Evolutionary conservation across 345 rosid species (phyloP).

Genomic region (Zanthoxylum bungeanum): DNA sequence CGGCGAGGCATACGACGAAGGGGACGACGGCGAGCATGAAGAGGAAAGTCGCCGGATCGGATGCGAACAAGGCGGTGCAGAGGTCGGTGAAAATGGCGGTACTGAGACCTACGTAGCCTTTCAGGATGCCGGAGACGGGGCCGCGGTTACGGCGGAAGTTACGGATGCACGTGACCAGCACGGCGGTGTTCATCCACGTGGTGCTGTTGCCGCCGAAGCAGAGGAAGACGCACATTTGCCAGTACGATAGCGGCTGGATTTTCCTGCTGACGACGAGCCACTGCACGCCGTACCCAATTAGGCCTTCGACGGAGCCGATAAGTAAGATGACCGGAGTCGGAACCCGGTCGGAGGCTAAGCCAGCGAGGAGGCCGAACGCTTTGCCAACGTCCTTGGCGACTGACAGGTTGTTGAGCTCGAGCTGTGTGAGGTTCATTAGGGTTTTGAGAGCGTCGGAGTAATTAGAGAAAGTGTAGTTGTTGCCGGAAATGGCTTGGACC

Average conservation of each 20-base stretch:
- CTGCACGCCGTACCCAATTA: slow-evolving; percentile 90
- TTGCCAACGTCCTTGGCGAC: slow-evolving; percentile 94
- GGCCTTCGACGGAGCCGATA: slow-evolving; percentile 80
- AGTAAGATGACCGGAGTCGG: slow-evolving; percentile 67
- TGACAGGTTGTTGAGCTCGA: slow-evolving; percentile 73
- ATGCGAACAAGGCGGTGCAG: slow-evolving; percentile 72
- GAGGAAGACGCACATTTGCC: slow-evolving; percentile 86
- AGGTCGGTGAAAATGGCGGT: slow-evolving; percentile 94
- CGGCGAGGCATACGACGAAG: slow-evolving; percentile 70
- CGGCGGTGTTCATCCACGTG: slow-evolving; percentile 99
- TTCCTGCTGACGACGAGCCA: slow-evolving; percentile 83
- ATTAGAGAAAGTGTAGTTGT: slow-evolving; percentile 90
- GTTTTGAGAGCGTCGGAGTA: slow-evolving; percentile 83
- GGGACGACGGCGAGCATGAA: slow-evolving; percentile 71
- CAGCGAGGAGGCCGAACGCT: slow-evolving; percentile 92
- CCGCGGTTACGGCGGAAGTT: slow-evolving; percentile 90
- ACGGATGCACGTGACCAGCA: slow-evolving; percentile 81
- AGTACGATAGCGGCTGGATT: slow-evolving; percentile 66
- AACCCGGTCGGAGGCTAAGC: slow-evolving; percentile 78
- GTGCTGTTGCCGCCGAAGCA: slow-evolving; percentile 97
- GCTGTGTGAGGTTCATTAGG: slow-evolving; percentile 82
- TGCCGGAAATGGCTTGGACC: slow-evolving; percentile 91
- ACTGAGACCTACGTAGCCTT: slow-evolving; percentile 85
- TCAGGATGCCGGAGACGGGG: slow-evolving; percentile 86
- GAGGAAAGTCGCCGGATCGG: slow-evolving; percentile 58